Evolutionary conservation across 768 basidiomycete species (phyloP), one percentile per base, ranked within the genome.

Genomic region (Leccinum obscurum): DNA sequence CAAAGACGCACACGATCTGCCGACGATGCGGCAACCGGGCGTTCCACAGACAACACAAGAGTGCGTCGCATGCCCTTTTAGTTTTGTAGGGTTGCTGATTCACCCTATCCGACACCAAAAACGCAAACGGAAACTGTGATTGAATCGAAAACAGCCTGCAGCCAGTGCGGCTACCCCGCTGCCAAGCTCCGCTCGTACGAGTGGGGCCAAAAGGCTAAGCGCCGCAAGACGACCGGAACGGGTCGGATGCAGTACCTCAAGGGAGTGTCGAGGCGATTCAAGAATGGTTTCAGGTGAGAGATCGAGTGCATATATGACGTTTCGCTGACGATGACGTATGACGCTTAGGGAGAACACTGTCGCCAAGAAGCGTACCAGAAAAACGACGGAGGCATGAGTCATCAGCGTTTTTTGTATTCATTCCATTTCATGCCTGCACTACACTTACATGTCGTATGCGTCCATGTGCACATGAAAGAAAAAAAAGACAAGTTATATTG

Each of bases 191-290:
- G 96, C 72, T 95, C 93, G 70, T 98, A 87, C 78, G 91, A 98
- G 80, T 98, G 97, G 97, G 94, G 95, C 67, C 84, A 88, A 76
- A 99, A 99, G 86, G 97, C 97, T 57, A 98, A 98, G 88, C 90
- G 97, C 79, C 90, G 96, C 87, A 97, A 96, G 89, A 98, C 96
- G 52, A 98, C 97, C 61, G 97, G 97, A 61, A 95, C 96, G 66
- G 96, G 96, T 66, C 85, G 95, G 72, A 97, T 97, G 95, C 80
- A 28, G 28, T 28, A 94, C 85, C 84, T 98, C 78, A 97, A 95
- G 84, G 77, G 83, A 56, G 96, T 98, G 48, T 88, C 90, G 69
- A 86, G 95, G 75, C 85, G 93, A 68, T 98, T 98, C 90, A 98
- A 98, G 89, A 98, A 97, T 74, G 94, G 96, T 58, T 98, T 96